A percentile compares a stretch with the other conserved stretches of the same genome.
Evolutionary conservation across 2,329 filamentous ascomycete genomes (phyloP).

Genomic region (Orbilia quercus): DNA sequence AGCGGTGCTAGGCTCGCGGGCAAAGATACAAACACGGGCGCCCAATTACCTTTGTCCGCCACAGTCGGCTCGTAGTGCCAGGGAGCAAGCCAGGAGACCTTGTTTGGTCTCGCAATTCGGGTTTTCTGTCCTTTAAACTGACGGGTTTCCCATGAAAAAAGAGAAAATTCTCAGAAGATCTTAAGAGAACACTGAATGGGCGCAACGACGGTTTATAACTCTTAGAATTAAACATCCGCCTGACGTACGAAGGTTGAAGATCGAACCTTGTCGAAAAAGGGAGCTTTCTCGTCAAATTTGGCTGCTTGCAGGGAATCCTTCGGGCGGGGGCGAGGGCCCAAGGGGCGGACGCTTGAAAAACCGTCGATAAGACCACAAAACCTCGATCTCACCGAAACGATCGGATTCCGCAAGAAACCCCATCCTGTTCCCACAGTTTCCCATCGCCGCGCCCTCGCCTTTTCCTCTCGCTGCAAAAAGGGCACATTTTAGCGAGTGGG

Average conservation of each 20-base stretch:
- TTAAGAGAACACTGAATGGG: too few relatives aligned
- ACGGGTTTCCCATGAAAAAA: background rate
- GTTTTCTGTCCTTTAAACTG: slow-evolving; percentile 12
- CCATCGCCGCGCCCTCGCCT: slow-evolving; percentile 4
- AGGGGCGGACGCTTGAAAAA: slow-evolving; percentile 12
- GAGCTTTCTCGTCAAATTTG: background rate
- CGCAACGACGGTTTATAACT: too few relatives aligned
- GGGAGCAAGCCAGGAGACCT: slow-evolving; percentile 4
- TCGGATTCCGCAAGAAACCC: slow-evolving; percentile 25
- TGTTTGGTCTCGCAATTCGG: slow-evolving; percentile 18
- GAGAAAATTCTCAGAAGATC: background rate
- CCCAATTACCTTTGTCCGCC: background rate
- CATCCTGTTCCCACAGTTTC: slow-evolving; percentile 9
- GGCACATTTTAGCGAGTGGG: slow-evolving; percentile 29
- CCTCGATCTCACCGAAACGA: slow-evolving; percentile 33
- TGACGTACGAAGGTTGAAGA: too few relatives aligned
- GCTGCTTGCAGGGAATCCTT: background rate
- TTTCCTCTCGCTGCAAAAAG: background rate
- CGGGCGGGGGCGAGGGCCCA: slow-evolving; percentile 19
- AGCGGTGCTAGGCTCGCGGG: background rate
- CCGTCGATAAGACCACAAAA: slow-evolving; percentile 31
- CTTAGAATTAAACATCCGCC: too few relatives aligned
- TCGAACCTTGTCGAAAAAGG: background rate
- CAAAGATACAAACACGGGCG: background rate
- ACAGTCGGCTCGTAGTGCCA: background rate